Base-by-base conservation (phyloP, 1,139 yeast species). In the Sugiyamaella paludigena region DNA sequence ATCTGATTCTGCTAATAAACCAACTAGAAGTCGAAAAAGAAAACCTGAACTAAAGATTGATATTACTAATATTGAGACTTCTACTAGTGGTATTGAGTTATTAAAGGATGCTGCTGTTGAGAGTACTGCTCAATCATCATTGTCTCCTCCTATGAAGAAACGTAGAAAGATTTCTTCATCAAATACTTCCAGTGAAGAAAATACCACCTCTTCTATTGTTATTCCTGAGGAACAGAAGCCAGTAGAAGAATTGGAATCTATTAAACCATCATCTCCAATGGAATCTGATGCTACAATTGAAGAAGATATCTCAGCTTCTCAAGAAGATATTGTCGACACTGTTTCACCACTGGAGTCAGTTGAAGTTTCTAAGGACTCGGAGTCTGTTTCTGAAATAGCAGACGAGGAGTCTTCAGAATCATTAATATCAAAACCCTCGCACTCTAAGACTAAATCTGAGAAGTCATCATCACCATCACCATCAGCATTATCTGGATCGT, bases 201-300 rank as follows among this genome's bases (percentile, higher is more conserved):
- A 3, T 19, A 19, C 3, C 5, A 5, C 5, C 5, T 19, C 24
- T 19, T 19, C 24, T 19, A 19, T 19, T 19, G 28, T 15, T 11
- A 16, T 16, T 15, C 7, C 24, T 13, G 38, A 35, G 7, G 24
- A 19, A 19, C 24, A 19, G 24, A 19, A 19, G 24, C 5, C 24
- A 19, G 15, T 16, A 4, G 16, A 19, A 15, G 27, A n/a, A 8
- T 8, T 19, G 9, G 26, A 26, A 12, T 29, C 40, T 29, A n/a
- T 5, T 19, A 33, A 30, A 8, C 19, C n/a, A 26, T 36, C 13
- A 24, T 16, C 45, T 7, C 27, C 28, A 35, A 35, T 35, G 31
- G 47, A 43, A 24, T 43, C 47, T 4, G 47, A 43, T 13, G 41
- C 47, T 24, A 43, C 41, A 13, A 43, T 43, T 32, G 47, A 43